Base-by-base conservation (phyloP, 192 early-diverging fungal genomes). In the Dissophora globulifera region DNA sequence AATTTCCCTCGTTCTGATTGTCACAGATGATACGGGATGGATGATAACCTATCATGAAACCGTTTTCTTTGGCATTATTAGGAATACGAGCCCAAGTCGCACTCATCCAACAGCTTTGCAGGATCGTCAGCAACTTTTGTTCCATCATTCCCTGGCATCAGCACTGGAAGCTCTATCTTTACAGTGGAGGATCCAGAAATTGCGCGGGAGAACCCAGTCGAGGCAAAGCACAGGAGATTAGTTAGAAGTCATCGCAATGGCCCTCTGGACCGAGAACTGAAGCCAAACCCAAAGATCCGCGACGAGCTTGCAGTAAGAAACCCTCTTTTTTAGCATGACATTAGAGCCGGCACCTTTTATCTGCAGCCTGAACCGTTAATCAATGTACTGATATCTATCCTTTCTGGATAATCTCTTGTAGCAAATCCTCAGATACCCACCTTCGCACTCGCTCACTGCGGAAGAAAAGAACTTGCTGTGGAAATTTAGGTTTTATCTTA, bases 401-500 rank as follows among this genome's bases (percentile, higher is more conserved):
- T n/a, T n/a, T n/a, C n/a, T n/a, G n/a, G n/a, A n/a, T n/a, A n/a
- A n/a, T n/a, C 17, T 13, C 38, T 40, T 42, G 45, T 78, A 95
- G 93, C 88, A 83, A 70, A 96, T 99, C 38, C 80, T 98, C 63
- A 74, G 89, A 68, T 98, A 97, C 71, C 95, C 98, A 30, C 96
- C 96, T 0, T 94, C 95, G 2, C 88, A 97, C 53, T 78, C 79
- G 27, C 81, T 99, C 15, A 91, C 89, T 0, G 86, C 87, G 27
- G 91, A 93, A 54, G 94, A 97, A 67, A 97, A 97, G 69, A 95
- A 99, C 62, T 63, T 96, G n/a, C 79, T 98, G 23, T 99, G 98
- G 98, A 98, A 97, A 68, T 99, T 96, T 78, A 85, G 98, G 53
- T 98, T 94, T 58, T 96, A 97, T 63, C 81, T 99, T 42, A 94